These are phyloP conservation scores for Coemansia sp. DNA, from an alignment of 192 early-diverging fungal species.

Conservation along the genomic window DNA sequence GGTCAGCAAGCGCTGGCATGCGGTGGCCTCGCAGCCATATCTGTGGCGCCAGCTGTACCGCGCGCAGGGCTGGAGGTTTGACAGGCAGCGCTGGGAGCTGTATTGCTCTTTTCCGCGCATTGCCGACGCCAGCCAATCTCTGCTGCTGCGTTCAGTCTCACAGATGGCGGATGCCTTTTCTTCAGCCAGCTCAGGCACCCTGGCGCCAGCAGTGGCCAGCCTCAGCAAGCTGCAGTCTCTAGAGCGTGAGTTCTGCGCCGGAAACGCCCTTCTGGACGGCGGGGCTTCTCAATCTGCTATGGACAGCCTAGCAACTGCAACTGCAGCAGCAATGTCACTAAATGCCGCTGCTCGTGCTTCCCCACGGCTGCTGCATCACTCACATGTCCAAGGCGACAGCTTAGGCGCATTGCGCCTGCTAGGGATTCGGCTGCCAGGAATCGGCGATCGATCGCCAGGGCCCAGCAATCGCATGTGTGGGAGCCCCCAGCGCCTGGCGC, in stretches of 20 bases:
- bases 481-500: neutral
- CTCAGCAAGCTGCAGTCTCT: conserved; percentile 5
- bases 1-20: conserved; percentile 35
- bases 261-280: conserved; percentile 1
- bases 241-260: neutral
- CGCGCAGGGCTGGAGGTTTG: conserved; percentile 28
- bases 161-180: conserved; percentile 1
- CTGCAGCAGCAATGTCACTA: conserved; percentile 6
- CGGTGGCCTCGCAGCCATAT: conserved; percentile 27
- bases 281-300: neutral
- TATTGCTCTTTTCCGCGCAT: conserved; percentile 18
- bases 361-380: neutral
- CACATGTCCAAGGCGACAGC: neutral
- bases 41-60: conserved; percentile 37
- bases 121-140: conserved; percentile 21
- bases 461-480: neutral
- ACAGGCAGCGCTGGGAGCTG: conserved; percentile 34
- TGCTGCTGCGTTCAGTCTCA: conserved; percentile 13
- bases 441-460: neutral
- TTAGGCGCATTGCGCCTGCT: no score
- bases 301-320: conserved; percentile 14
- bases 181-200: conserved; percentile 3
- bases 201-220: conserved; percentile 11
- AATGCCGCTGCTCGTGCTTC: neutral
- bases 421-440: neutral